Evolutionary conservation across 345 rosid species (phyloP), one percentile per base, ranked within the genome.

Genomic region (Theobroma cacao): DNA sequence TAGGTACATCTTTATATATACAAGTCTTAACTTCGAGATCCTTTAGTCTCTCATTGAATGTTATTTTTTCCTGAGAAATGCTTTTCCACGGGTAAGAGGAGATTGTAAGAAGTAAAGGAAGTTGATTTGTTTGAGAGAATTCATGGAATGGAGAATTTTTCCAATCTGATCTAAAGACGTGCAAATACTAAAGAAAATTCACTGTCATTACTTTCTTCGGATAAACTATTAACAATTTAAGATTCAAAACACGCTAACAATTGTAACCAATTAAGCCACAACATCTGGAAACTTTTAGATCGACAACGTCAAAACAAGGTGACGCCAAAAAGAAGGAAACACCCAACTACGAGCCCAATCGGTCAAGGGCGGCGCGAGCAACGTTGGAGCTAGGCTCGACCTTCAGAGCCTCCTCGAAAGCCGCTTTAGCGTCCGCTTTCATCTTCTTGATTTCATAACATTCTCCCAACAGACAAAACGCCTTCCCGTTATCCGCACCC

Each of bases 401-500:
- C 78, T 74, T 83, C 59, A 89, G 61, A 58, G 92, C 94, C 73
- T 76, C 78, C 64, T 86, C 81, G 56, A 84, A 91, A 20, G 90
- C 89, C 45, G 31, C 70, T 68, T 22, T 58, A 24, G 94, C 92
- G 53, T 91, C 90, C 2, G 80, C 86, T 2, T 11, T 80, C 89
- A 85, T 80, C 77, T 85, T 81, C 85, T 85, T 88, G 30, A 22
- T 80, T 85, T 89, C 90, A 79, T 91, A 84, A 75, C 92, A 91
- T 82, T 85, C 87, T 20, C 94, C 94, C 64, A 89, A 52, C 76
- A 89, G 80, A 36, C 84, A 72, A 50, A 58, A 82, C 59, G 85
- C 82, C 75, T 82, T 85, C 17, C 78, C 84, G 50, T 85, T 86
- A 28, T 81, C 88, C 53, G 61, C 28, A 15, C 71, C 63, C 62